A percentile compares a stretch with the other conserved stretches of the same genome.
Evolutionary conservation across 73 alveolate species (phyloP).

Genomic region (Paramecium pentaurelia): DNA sequence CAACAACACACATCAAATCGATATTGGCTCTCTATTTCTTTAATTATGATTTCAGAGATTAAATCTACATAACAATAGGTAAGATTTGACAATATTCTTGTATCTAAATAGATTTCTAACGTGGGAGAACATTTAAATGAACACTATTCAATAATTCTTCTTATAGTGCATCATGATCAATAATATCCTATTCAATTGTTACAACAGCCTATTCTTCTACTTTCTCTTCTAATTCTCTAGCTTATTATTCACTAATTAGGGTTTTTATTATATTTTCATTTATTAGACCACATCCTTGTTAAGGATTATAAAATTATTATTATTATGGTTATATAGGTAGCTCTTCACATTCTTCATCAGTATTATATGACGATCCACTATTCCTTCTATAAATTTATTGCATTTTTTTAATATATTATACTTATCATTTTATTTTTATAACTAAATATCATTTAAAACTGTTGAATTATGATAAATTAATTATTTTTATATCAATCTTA

Average conservation of each 20-base stretch:
- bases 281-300: not conserved
- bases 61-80: not conserved
- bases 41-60: not conserved
- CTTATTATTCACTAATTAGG: not conserved
- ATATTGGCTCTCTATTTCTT: conserved; percentile 24
- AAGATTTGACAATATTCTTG: not conserved
- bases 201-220: not conserved
- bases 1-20: conserved; percentile 47
- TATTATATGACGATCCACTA: not conserved
- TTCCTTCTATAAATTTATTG: not conserved
- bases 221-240: not conserved
- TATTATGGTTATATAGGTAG: not conserved
- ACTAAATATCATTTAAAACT: not conserved
- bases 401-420: not conserved
- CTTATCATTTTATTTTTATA: not conserved
- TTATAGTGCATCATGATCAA: not conserved
- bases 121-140: not conserved
- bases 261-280: not conserved
- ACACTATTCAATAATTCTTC: not conserved
- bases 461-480: not conserved
- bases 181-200: not conserved
- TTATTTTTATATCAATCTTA: not conserved
- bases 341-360: not conserved
- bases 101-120: not conserved
- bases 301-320: not conserved